phyloP scores from a whole-genome alignment of 139 green algal genomes.

The Picochlorum sp. region DNA sequence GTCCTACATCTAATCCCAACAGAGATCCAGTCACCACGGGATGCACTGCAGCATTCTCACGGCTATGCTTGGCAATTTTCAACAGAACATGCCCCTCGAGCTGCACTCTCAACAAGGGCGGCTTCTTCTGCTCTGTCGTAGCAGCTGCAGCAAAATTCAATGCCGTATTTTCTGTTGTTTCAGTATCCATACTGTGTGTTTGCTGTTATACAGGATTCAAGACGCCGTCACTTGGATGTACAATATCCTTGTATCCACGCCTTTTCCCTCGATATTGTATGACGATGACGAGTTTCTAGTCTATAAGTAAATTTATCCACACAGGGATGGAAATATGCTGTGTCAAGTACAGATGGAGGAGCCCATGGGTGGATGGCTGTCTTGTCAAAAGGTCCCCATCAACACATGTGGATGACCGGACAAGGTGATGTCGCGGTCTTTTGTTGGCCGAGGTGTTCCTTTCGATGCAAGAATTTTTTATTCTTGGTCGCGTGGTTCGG shows the following conservation, averaged over 20 bases:
- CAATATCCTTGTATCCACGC: background rate
- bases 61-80: conserved; percentile 96
- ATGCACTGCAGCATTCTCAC: conserved; percentile 44
- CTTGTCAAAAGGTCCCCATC: no score
- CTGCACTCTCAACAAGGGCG: conserved; percentile 55
- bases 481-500: no score
- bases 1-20: conserved; percentile 91
- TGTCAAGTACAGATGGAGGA: no score
- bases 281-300: no score
- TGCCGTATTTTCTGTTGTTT: background rate
- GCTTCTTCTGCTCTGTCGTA: conserved; percentile 34
- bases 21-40: conserved; percentile 90
- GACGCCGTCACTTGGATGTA: background rate
- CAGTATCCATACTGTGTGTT: conserved; percentile 13
- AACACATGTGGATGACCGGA: no score
- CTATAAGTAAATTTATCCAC: no score
- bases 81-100: conserved; percentile 73
- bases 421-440: no score
- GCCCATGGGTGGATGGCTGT: no score
- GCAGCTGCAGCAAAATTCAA: conserved; percentile 33
- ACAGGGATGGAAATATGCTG: no score
- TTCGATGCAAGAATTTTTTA: no score
- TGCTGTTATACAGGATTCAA: background rate
- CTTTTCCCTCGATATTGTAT: background rate
- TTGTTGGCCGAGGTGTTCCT: no score